Conservation (phyloP, 306 rosid species). For the Chamaecrista fasciculata region DNA sequence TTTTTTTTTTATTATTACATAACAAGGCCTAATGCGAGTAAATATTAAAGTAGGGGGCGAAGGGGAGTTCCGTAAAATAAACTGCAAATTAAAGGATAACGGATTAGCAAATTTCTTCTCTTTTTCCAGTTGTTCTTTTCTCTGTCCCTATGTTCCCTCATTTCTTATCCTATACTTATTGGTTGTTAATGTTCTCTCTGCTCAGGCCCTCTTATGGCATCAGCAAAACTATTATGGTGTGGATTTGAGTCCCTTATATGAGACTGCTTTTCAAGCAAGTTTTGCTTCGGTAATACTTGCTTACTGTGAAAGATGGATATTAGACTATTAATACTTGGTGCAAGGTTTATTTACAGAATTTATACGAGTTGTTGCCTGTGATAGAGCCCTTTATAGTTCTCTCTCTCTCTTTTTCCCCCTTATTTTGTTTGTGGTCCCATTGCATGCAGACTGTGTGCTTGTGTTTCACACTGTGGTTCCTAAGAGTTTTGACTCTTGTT, state of each 20-base stretch:
- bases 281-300: conserved; percentile 76
- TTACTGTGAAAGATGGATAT: conserved; percentile 7
- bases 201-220: conserved; percentile 92
- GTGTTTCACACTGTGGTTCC: neutral
- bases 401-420: neutral
- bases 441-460: neutral
- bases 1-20: too few relatives aligned
- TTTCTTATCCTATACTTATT: neutral
- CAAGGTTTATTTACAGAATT: neutral
- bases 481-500: neutral
- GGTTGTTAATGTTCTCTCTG: conserved; percentile 11
- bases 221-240: conserved; percentile 86
- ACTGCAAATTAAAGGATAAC: too few relatives aligned
- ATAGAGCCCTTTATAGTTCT: neutral
- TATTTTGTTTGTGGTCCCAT: neutral
- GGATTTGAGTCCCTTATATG: conserved; percentile 78
- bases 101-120: too few relatives aligned
- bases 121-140: neutral
- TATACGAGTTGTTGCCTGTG: neutral
- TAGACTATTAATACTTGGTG: neutral
- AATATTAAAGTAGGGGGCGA: too few relatives aligned
- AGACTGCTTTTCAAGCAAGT: conserved; percentile 87
- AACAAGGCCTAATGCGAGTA: too few relatives aligned
- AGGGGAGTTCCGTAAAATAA: too few relatives aligned
- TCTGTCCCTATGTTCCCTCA: neutral